phyloP scores from a whole-genome alignment of 306 rosid species.

The Vachellia collinsii region DNA sequence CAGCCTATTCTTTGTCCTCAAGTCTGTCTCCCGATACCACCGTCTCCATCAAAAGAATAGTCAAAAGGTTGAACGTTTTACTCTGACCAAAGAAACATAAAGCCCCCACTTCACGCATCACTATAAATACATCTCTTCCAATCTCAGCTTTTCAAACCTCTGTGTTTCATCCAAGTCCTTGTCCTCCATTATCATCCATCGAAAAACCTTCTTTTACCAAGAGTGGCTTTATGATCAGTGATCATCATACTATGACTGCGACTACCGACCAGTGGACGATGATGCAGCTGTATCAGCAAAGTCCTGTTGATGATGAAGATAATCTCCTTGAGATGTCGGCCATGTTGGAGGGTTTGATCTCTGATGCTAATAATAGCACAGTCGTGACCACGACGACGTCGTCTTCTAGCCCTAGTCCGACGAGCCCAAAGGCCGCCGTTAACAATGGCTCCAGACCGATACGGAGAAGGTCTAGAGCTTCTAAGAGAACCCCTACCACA shows the following conservation, averaged over 20 bases:
- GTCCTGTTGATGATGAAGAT: neutral
- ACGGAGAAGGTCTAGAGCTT: constrained; percentile 57
- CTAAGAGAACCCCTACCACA: constrained; percentile 68
- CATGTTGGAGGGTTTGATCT: constrained; percentile 15
- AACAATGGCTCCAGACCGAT: constrained; percentile 36
- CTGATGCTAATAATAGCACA: constrained; percentile 2
- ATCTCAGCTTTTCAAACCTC: constrained; percentile 13
- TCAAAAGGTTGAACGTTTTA: constrained; percentile 40
- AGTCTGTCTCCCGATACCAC: constrained; percentile 15
- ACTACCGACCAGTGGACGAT: constrained; percentile 13
- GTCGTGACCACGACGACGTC: constrained; percentile 15
- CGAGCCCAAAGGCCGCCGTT: constrained; percentile 27
- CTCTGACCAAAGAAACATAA: constrained; percentile 38
- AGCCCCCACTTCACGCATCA: neutral
- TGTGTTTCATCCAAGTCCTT: neutral
- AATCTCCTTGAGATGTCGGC: neutral
- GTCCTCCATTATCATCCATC: neutral
- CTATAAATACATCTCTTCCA: neutral
- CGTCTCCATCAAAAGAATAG: constrained; percentile 35
- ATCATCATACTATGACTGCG: constrained; percentile 25
- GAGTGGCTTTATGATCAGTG: neutral
- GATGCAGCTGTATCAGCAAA: constrained; percentile 28
- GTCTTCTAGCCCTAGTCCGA: constrained; percentile 21
- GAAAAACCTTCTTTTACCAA: neutral
- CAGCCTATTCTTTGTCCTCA: constrained; percentile 24